A percentile compares a stretch with the other conserved stretches of the same genome.
phyloP scores from a whole-genome alignment of 2,329 filamentous ascomycete species.

The Pseudocercospora cruenta region DNA sequence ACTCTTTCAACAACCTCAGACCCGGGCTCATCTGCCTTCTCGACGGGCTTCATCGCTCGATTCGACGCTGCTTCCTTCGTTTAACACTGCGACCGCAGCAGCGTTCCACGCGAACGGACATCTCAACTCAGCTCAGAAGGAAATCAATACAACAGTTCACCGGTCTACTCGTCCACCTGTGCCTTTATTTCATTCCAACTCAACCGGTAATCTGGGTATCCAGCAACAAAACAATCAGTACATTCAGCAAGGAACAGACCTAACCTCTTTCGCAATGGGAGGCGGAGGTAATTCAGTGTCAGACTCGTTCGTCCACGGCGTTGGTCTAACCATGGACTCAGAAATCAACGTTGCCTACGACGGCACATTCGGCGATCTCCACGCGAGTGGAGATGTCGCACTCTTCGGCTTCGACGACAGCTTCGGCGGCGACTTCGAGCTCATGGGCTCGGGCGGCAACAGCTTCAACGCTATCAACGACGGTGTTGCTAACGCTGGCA shows the following conservation, averaged over 20 bases:
- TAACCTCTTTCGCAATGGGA: slow-evolving; percentile 55
- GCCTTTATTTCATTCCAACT: slow-evolving; percentile 65
- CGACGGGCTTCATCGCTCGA: slow-evolving; percentile 57
- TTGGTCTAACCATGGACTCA: slow-evolving; percentile 37
- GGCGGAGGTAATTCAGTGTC: slow-evolving; percentile 54
- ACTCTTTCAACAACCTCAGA: slow-evolving; percentile 62
- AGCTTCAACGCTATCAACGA: slow-evolving; percentile 52
- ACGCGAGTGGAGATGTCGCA: slow-evolving; percentile 34
- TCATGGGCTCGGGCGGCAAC: slow-evolving; percentile 37
- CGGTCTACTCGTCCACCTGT: slow-evolving; percentile 63
- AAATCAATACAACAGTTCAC: slow-evolving; percentile 24
- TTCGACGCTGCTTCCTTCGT: slow-evolving; percentile 60
- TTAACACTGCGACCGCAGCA: slow-evolving; percentile 50
- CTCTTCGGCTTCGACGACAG: slow-evolving; percentile 32
- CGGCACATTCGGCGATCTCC: slow-evolving; percentile 51
- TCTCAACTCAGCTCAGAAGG: slow-evolving; percentile 32
- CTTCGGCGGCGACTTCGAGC: slow-evolving; percentile 31
- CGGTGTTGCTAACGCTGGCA: slow-evolving; percentile 50
- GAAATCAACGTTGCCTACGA: slow-evolving; percentile 52
- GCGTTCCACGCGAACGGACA: slow-evolving; percentile 71
- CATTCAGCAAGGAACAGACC: slow-evolving; percentile 36
- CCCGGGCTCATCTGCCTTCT: slow-evolving; percentile 45
- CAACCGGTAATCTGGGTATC: slow-evolving; percentile 34
- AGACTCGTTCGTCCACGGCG: slow-evolving; percentile 17
- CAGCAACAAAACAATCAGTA: slow-evolving; percentile 47